Percentiles rank a stretch among this genome's conserved stretches.
These are phyloP conservation scores for Eimeria maxima DNA, from an alignment of 169 alveolate genomes.

Conservation along the genomic window DNA sequence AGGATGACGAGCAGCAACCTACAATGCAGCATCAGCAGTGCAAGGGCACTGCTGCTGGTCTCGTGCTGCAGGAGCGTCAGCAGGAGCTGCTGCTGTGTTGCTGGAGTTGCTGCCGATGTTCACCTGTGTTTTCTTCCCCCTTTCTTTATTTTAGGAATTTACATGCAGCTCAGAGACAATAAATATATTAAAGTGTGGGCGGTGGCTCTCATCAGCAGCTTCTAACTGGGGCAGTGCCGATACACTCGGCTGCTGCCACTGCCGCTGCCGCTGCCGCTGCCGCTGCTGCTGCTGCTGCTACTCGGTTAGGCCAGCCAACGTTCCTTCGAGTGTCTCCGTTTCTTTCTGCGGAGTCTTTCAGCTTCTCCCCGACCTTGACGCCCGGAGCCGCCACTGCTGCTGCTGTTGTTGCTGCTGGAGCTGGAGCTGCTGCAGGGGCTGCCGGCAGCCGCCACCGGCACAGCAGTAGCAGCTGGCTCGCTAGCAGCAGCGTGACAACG, in stretches of 20 bases:
- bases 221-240: constrained; percentile 25
- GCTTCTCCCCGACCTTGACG: neutral
- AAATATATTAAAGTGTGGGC: neutral
- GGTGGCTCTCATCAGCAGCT: neutral
- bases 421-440: constrained; percentile 7
- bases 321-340: neutral
- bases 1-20: neutral
- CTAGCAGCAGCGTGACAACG: neutral
- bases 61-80: constrained; percentile 8
- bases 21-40: neutral
- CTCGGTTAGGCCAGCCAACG: neutral
- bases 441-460: constrained; percentile 7
- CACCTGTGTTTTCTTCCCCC: neutral
- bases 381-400: neutral
- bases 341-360: neutral
- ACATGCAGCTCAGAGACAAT: neutral
- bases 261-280: constrained; percentile 26
- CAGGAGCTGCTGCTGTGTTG: constrained; percentile 36
- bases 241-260: constrained; percentile 42
- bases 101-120: neutral
- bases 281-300: neutral
- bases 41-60: neutral
- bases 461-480: neutral
- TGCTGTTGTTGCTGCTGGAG: constrained; percentile 18
- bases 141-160: neutral